phyloP scores from a whole-genome alignment of 1,284 basidiomycete species.

The Rhodotorula sp. region DNA sequence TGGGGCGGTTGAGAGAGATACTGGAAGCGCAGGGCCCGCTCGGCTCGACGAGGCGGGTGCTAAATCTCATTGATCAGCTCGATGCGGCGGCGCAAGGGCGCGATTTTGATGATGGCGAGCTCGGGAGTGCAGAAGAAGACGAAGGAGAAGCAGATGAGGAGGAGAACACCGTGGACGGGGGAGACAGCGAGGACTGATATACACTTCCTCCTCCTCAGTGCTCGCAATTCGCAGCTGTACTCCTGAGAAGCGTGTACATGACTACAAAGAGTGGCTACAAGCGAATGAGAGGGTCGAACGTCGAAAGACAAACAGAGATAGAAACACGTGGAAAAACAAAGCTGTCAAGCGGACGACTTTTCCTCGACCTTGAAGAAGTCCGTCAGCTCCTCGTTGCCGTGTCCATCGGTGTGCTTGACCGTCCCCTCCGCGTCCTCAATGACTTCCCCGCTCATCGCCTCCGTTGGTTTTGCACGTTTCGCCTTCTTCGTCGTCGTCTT shows the following conservation, averaged over 20 bases:
- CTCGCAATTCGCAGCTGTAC: too few species aligned
- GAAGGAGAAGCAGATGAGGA: background rate
- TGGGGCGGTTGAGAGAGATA: background rate
- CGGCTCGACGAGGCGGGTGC: constrained; percentile 10
- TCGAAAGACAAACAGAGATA: too few species aligned
- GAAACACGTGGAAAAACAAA: too few species aligned
- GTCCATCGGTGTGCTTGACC: background rate
- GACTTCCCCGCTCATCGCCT: background rate
- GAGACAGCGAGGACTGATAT: background rate
- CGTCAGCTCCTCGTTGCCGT: constrained; percentile 16
- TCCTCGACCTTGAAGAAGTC: constrained; percentile 8
- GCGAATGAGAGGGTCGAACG: too few species aligned
- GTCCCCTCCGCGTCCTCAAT: background rate
- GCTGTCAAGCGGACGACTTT: background rate
- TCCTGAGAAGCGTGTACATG: background rate
- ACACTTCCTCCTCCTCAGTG: too few species aligned
- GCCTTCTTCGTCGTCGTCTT: background rate
- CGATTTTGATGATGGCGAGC: background rate
- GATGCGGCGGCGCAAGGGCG: background rate
- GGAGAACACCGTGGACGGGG: background rate
- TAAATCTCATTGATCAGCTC: constrained; percentile 5
- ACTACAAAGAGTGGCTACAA: background rate
- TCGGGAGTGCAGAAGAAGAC: background rate
- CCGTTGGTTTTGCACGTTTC: background rate
- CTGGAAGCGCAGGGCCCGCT: background rate